A percentile compares a stretch with the other conserved stretches of the same genome.
phyloP scores from a whole-genome alignment of 768 basidiomycete genomes.

The Boletus pseudo-olivaceus region DNA sequence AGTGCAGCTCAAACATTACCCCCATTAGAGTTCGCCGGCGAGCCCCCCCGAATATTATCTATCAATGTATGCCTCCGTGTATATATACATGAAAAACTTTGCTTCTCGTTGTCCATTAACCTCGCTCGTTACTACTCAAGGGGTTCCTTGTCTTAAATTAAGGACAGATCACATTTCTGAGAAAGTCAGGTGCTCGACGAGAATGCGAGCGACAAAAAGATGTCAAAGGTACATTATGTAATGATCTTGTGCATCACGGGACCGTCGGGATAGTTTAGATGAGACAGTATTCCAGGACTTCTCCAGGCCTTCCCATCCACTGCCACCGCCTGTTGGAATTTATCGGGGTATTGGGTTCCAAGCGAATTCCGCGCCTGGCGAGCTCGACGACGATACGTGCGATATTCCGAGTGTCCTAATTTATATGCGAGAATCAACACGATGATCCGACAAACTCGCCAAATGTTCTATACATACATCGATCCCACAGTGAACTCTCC shows the following conservation, averaged over 20 bases:
- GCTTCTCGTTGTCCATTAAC: neutral
- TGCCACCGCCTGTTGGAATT: slow-evolving; percentile 65
- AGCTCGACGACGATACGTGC: slow-evolving; percentile 78
- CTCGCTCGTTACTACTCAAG: neutral
- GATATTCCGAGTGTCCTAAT: slow-evolving; percentile 86
- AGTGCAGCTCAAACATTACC: slow-evolving; percentile 8
- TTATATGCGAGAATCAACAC: slow-evolving; percentile 10
- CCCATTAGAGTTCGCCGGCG: slow-evolving; percentile 8
- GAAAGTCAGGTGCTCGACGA: neutral
- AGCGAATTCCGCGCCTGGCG: slow-evolving; percentile 58
- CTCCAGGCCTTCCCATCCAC: slow-evolving; percentile 82
- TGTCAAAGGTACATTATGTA: neutral
- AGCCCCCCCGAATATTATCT: slow-evolving; percentile 5
- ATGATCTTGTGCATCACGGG: slow-evolving; percentile 12
- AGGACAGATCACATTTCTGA: neutral
- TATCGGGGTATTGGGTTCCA: slow-evolving; percentile 74
- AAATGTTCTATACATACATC: slow-evolving; percentile 60
- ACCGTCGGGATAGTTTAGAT: slow-evolving; percentile 11
- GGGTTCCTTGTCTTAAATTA: neutral
- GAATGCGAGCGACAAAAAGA: neutral
- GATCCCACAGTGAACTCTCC: slow-evolving; percentile 84
- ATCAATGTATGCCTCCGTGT: slow-evolving; percentile 4
- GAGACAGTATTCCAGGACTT: slow-evolving; percentile 50
- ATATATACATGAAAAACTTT: neutral
- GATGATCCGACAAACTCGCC: neutral